phyloP scores from a whole-genome alignment of 2,329 filamentous ascomycete genomes.

The Fusarium sublunatum region DNA sequence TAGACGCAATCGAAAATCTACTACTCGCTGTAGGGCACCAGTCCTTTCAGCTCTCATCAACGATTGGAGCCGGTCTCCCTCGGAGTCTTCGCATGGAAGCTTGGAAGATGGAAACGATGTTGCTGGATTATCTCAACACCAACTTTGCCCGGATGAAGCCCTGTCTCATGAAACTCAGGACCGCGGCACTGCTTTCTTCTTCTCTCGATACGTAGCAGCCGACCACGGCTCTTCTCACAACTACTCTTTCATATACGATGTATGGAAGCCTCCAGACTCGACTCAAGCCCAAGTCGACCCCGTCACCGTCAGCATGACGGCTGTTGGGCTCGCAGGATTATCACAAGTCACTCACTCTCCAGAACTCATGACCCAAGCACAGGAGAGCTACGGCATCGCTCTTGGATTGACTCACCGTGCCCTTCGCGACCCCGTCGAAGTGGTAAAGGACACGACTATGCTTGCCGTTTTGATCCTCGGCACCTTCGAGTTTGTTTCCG shows the following conservation, averaged over 20 bases:
- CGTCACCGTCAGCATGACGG: constrained; percentile 64
- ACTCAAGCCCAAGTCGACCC: constrained; percentile 54
- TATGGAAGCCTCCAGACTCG: constrained; percentile 60
- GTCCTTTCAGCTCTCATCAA: constrained; percentile 44
- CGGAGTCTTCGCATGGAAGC: constrained; percentile 39
- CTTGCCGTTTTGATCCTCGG: constrained; percentile 64
- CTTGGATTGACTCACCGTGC: constrained; percentile 63
- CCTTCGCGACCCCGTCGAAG: constrained; percentile 57
- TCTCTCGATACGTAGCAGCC: constrained; percentile 62
- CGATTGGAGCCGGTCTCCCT: constrained; percentile 39
- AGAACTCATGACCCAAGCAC: constrained; percentile 59
- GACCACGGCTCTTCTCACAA: constrained; percentile 61
- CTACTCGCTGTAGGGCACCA: constrained; percentile 26
- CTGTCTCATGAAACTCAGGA: constrained; percentile 52
- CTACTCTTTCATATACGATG: constrained; percentile 64
- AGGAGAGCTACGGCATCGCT: constrained; percentile 63
- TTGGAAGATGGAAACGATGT: constrained; percentile 25
- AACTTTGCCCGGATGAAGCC: constrained; percentile 17
- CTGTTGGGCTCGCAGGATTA: constrained; percentile 65
- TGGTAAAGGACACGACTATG: constrained; percentile 63
- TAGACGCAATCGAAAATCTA: constrained; percentile 28
- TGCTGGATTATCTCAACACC: constrained; percentile 36
- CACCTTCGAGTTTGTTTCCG: constrained; percentile 66
- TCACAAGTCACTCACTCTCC: constrained; percentile 58
- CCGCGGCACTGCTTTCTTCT: constrained; percentile 61